Base-by-base conservation (phyloP, 1,139 yeast species). In the Trichomonascaceae sp. region DNA sequence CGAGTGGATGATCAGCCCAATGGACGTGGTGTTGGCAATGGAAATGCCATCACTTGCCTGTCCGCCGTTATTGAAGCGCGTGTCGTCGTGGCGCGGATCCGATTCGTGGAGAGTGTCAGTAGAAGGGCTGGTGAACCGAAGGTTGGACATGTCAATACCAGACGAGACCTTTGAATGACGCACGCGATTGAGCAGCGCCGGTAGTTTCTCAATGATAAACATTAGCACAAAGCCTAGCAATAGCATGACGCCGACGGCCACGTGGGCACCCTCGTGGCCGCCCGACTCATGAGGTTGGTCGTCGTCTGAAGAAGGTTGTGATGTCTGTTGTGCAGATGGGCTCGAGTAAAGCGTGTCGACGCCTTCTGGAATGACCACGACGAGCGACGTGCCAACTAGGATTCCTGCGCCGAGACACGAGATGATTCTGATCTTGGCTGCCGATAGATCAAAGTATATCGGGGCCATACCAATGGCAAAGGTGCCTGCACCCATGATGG, bases 291-390 rank as follows among this genome's bases (percentile, higher is more conserved):
- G 32, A 40, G 45, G 34, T 42, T 35, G 3, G 43, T 43, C n/a
- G n/a, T n/a, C n/a, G n/a, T n/a, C n/a, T n/a, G n/a, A n/a, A n/a
- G n/a, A n/a, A n/a, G 4, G 38, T 18, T 13, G 27, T 35, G 18
- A 35, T 11, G 27, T 34, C 35, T 3, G 30, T 26, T 11, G 9
- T 8, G 23, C 23, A 20, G 23, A 6, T 14, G 29, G 11, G 29
- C 14, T 11, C 9, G 52, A 48, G 35, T 59, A 62, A 34, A 71
- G 50, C 3, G 67, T 64, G 43, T 68, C 73, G 25, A 73, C 60
- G 4, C 85, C 85, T 51, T 78, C 89, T 0, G 89, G 89, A 14
- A 78, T 64, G 16, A 77, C 72, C 16, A 78, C 62, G n/a, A 73
- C 63, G 35, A 76, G 51, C 1, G 80, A 66, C 0, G 85, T 71